Base-by-base conservation (phyloP, 2,329 filamentous ascomycete genomes). In the Stachybotrys chlorohalonatus region DNA sequence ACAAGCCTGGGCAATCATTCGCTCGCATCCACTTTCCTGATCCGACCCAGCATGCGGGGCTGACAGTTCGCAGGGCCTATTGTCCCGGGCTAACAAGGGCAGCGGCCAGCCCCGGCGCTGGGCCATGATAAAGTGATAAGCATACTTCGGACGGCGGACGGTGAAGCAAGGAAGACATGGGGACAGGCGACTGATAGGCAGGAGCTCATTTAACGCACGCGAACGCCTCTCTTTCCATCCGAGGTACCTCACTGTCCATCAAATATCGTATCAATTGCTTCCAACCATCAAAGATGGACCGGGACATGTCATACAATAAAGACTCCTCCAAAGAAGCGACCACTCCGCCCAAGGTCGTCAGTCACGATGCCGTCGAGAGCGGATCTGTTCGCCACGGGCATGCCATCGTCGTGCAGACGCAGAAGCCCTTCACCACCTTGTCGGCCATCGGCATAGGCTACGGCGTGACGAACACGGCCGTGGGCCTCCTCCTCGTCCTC, bases 351-450 rank as follows among this genome's bases (percentile, higher is more conserved):
- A 50, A 57, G 30, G 58, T 48, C 9, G 24, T 11, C 7, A 53
- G 47, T 31, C 50, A 54, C 7, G 52, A 55, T 11, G 55, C 36
- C 7, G 36, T 36, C 5, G 53, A 52, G 6, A 24, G 13, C 5
- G 47, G 31, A 13, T 58, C 59, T 6, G 49, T 62, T 5, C 32
- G 17, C 15, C 52, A 58, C 13, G 60, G 58, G 9, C 53, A 63
- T 16, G 36, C 36, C 36, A 48, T 59, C 31, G 63, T 57, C 3
- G 39, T 61, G 15, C 64, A 63, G 52, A 60, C 57, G 7, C 53
- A 58, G 71, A 78, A 53, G 71, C 66, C 46, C 50, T 58, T 66
- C 57, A 64, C 54, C 1, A 66, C 61, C 0, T 54, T 66, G 0
- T 66, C 64, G 0, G 63, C 63, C 3, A 54, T 66, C 3, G 63